Evolutionary conservation across 768 basidiomycete species (phyloP).

Genomic region (Serendipita vermifera): DNA sequence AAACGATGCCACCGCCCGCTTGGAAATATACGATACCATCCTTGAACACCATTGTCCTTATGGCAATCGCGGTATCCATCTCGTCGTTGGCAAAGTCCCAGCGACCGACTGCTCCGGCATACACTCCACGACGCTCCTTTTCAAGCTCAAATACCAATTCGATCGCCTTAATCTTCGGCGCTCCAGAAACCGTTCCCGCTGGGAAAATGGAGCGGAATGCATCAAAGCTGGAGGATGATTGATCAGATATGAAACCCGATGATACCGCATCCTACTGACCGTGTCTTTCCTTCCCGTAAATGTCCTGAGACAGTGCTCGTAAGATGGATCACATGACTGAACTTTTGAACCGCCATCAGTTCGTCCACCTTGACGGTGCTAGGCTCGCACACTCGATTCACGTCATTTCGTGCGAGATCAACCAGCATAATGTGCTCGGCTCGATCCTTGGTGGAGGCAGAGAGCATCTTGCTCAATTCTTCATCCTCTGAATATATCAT

Average conservation of each 20-base stretch:
- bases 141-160: slow-evolving; percentile 82
- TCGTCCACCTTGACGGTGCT: slow-evolving; percentile 93
- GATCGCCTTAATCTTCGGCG: slow-evolving; percentile 97
- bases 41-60: slow-evolving; percentile 96
- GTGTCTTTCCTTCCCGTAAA: slow-evolving; percentile 66
- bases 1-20: slow-evolving; percentile 95
- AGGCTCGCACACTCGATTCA: slow-evolving; percentile 92
- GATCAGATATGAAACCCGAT: background rate
- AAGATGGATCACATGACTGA: slow-evolving; percentile 95
- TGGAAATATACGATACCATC: slow-evolving; percentile 83
- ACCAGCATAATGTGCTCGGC: slow-evolving; percentile 99
- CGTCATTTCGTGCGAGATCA: slow-evolving; percentile 94
- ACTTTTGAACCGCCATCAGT: slow-evolving; percentile 86
- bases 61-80: slow-evolving; percentile 98
- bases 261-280: slow-evolving; percentile 35
- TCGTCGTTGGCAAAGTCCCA: slow-evolving; percentile 91
- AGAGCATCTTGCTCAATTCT: slow-evolving; percentile 54
- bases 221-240: slow-evolving; percentile 54
- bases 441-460: slow-evolving; percentile 82
- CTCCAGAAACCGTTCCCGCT: slow-evolving; percentile 95
- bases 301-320: slow-evolving; percentile 89
- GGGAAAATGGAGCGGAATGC: slow-evolving; percentile 99
- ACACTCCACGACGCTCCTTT: slow-evolving; percentile 80
- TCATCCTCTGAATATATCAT: slow-evolving; percentile 61
- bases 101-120: slow-evolving; percentile 95